Base-by-base conservation (phyloP, 495 filamentous ascomycete genomes). In the Aspergillus cavernicola region DNA sequence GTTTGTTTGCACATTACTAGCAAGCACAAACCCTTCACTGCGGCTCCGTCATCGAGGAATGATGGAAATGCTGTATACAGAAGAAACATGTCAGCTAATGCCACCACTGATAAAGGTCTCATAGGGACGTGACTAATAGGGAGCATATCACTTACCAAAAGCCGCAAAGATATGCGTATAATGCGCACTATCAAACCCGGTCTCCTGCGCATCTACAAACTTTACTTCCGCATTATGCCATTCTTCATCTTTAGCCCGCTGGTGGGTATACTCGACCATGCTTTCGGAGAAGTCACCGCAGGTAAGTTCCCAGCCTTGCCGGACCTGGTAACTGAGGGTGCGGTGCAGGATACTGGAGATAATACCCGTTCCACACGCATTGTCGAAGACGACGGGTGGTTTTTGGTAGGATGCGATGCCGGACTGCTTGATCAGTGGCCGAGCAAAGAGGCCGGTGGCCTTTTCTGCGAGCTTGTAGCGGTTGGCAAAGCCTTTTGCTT, bases 351-450 rank as follows among this genome's bases (percentile, higher is more conserved):
- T 45, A 16, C 58, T 62, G 7, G 69, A 66, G 15, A 74, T 56
- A 33, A 76, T 60, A 0, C 71, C 72, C 22, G 71, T 69, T n/a
- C 73, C 72, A 40, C 71, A 76, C 4, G 68, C 72, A 51, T 70
- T 68, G 33, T 76, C 73, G 15, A 76, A 50, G 13, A 75, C 58
- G 10, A 66, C 54, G n/a, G 61, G 53, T 10, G 26, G 43, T 1
- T 53, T 48, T 33, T 60, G 59, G 16, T 55, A 40, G 16, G 58
- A 59, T n/a, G 62, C 52, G 6, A 67, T 36, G 6, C 63, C 63
- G 40, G 62, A 67, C 45, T 72, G 64, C 3, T 63, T 55, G 11
- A 75, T 56, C 3, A 74, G 65, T 1, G 50, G 22, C 20, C 53
- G 26, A 7, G 62, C 70, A 15, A 70, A 74, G 10, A 52, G 41